These are phyloP conservation scores for Phytopythium mirpurense DNA, from an alignment of 352 stramenopile genomes.

Conservation along the genomic window DNA sequence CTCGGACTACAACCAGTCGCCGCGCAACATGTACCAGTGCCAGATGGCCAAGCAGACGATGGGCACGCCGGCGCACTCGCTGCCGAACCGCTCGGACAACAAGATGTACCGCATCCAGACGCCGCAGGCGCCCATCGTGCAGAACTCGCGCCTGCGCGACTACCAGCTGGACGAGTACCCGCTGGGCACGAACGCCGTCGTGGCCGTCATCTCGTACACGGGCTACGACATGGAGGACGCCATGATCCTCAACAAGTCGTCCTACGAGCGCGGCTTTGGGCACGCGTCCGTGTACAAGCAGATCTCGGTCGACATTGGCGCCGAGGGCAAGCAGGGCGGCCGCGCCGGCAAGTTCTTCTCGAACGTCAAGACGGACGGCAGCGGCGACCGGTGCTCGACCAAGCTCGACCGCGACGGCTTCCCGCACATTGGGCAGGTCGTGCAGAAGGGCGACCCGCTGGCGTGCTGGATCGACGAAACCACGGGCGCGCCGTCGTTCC, in stretches of 20 bases:
- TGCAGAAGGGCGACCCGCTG: slow-evolving; percentile 95
- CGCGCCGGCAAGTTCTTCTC: slow-evolving; percentile 88
- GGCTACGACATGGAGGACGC: slow-evolving; percentile 97
- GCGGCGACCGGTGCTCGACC: slow-evolving; percentile 52
- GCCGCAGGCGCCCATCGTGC: slow-evolving; percentile 97
- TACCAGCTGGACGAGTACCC: slow-evolving; percentile 99
- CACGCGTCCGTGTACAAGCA: slow-evolving; percentile 99
- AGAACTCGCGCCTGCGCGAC: slow-evolving; percentile 94
- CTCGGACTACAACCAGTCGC: slow-evolving; percentile 99
- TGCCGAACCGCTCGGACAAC: slow-evolving; percentile 96
- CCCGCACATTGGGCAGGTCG: slow-evolving; percentile 92
- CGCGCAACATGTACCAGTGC: slow-evolving; percentile 99
- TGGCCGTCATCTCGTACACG: slow-evolving; percentile 99
- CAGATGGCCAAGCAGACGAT: slow-evolving; percentile 99
- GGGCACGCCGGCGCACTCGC: slow-evolving; percentile 97
- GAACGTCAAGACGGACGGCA: slow-evolving; percentile 86
- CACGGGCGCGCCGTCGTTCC: slow-evolving; percentile 84
- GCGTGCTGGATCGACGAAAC: slow-evolving; percentile 96
- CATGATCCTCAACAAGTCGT: slow-evolving; percentile 99
- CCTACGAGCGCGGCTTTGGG: slow-evolving; percentile 97
- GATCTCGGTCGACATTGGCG: slow-evolving; percentile 89
- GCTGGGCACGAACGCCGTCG: slow-evolving; percentile 98
- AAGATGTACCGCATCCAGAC: slow-evolving; percentile 99
- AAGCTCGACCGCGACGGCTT: slow-evolving; percentile 96
- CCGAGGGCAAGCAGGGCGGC: slow-evolving; percentile 58